Evolutionary conservation across 768 basidiomycete species (phyloP).

Genomic region (Tricholomella constricta): DNA sequence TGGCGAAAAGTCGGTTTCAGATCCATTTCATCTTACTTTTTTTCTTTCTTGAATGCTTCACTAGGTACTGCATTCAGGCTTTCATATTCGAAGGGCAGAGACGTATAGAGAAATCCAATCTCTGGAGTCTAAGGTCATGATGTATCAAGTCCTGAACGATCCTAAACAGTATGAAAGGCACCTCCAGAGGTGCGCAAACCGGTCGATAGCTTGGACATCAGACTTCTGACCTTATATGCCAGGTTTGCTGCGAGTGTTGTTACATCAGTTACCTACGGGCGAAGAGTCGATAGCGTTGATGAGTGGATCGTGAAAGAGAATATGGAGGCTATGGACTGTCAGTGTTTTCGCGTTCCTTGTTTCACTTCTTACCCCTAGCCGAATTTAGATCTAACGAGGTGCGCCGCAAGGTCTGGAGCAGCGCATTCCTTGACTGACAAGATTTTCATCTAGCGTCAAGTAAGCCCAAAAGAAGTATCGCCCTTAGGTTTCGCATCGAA

Average conservation of each 20-base stretch:
- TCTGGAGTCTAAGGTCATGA: slow-evolving; percentile 45
- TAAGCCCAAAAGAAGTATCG: too few species aligned
- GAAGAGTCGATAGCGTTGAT: slow-evolving; percentile 43
- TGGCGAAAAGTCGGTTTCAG: slow-evolving; percentile 48
- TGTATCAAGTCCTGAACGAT: slow-evolving; percentile 41
- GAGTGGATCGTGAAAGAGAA: slow-evolving; percentile 52
- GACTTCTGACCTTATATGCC: background rate
- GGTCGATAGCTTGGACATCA: background rate
- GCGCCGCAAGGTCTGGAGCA: too few species aligned
- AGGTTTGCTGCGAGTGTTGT: slow-evolving; percentile 49
- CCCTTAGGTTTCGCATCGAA: too few species aligned
- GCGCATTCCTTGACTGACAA: too few species aligned
- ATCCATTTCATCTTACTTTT: background rate
- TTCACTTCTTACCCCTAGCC: background rate
- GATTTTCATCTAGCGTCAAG: too few species aligned
- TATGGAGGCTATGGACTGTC: slow-evolving; percentile 45
- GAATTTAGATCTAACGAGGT: slow-evolving; percentile 24
- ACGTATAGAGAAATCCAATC: slow-evolving; percentile 49
- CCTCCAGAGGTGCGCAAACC: slow-evolving; percentile 36
- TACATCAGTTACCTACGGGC: slow-evolving; percentile 45
- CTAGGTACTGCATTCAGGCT: slow-evolving; percentile 46
- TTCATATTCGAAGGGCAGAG: slow-evolving; percentile 42
- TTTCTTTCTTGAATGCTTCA: background rate
- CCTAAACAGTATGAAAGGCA: slow-evolving; percentile 42
- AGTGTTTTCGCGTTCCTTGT: slow-evolving; percentile 12